phyloP scores from a whole-genome alignment of 2,329 filamentous ascomycete species.

The Pochonia chlamydosporia region DNA sequence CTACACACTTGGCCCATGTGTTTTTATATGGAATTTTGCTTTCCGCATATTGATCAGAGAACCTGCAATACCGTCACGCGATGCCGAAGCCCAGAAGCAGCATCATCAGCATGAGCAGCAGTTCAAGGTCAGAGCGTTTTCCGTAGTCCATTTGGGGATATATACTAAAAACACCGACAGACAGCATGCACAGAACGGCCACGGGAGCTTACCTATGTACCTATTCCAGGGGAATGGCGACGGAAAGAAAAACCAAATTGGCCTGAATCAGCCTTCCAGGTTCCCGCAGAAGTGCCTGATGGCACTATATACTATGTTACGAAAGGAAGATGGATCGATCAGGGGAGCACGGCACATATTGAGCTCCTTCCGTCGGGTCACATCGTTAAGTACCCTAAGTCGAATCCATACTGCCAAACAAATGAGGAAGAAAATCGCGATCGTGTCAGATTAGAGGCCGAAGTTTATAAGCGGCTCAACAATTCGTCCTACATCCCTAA shows the following conservation, averaged over 20 bases:
- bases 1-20: too few relatives aligned
- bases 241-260: conserved; percentile 14
- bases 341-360: conserved; percentile 13
- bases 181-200: neutral
- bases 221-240: conserved; percentile 15
- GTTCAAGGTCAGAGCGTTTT: too few relatives aligned
- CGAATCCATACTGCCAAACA: conserved; percentile 16
- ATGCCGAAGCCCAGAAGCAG: too few relatives aligned
- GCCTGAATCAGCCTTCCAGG: conserved; percentile 16
- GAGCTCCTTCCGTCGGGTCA: conserved; percentile 16
- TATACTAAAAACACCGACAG: neutral
- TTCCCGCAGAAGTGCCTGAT: conserved; percentile 11
- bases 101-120: too few relatives aligned
- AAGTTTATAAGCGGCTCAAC: conserved; percentile 16
- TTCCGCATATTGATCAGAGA: too few relatives aligned
- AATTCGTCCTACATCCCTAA: neutral
- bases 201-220: conserved; percentile 1
- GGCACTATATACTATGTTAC: conserved; percentile 16
- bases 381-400: conserved; percentile 16
- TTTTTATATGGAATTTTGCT: too few relatives aligned
- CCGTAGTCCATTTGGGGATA: too few relatives aligned
- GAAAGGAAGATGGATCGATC: conserved; percentile 13
- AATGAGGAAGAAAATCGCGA: conserved; percentile 8
- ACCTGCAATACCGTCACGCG: too few relatives aligned
- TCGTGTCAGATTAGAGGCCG: conserved; percentile 13